Conservation (phyloP, 2,329 filamentous ascomycete genomes). For the Neodidymelliopsis sp. region DNA sequence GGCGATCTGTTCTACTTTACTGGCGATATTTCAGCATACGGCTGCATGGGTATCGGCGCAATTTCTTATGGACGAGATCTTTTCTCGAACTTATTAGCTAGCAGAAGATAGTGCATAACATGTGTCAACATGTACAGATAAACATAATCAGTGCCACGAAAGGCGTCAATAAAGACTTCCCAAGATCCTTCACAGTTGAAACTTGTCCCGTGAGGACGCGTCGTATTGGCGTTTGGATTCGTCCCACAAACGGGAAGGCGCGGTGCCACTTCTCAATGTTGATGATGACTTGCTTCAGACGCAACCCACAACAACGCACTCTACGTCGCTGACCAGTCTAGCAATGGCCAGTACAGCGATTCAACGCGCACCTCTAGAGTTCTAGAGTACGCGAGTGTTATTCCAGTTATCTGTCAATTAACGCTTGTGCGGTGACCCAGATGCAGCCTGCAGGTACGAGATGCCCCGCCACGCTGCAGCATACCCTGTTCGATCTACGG, state of each 20-base stretch:
- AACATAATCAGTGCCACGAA: slow-evolving; percentile 16
- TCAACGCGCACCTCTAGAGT: background rate
- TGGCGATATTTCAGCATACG: slow-evolving; percentile 29
- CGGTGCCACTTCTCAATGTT: slow-evolving; percentile 1
- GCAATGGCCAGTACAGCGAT: background rate
- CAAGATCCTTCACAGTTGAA: background rate
- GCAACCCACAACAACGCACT: background rate
- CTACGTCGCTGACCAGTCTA: background rate
- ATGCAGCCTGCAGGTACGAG: slow-evolving; percentile 21
- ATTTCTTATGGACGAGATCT: slow-evolving; percentile 19
- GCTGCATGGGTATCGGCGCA: slow-evolving; percentile 32
- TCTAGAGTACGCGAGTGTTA: background rate
- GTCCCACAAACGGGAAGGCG: slow-evolving; percentile 1
- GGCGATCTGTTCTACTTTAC: slow-evolving; percentile 20
- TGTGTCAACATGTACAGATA: slow-evolving; percentile 19
- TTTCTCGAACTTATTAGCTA: background rate
- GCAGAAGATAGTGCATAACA: slow-evolving; percentile 3
- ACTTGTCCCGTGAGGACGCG: slow-evolving; percentile 7
- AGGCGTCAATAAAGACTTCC: slow-evolving; percentile 11
- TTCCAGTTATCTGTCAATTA: background rate
- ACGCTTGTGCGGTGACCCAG: slow-evolving; percentile 2
- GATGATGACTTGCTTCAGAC: slow-evolving; percentile 1
- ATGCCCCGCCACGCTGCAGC: slow-evolving; percentile 15
- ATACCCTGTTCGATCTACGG: slow-evolving; percentile 14
- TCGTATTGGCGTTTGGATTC: slow-evolving; percentile 7